Base-by-base conservation (phyloP, 2,329 filamentous ascomycete genomes). In the Rugonectria rugulosa region DNA sequence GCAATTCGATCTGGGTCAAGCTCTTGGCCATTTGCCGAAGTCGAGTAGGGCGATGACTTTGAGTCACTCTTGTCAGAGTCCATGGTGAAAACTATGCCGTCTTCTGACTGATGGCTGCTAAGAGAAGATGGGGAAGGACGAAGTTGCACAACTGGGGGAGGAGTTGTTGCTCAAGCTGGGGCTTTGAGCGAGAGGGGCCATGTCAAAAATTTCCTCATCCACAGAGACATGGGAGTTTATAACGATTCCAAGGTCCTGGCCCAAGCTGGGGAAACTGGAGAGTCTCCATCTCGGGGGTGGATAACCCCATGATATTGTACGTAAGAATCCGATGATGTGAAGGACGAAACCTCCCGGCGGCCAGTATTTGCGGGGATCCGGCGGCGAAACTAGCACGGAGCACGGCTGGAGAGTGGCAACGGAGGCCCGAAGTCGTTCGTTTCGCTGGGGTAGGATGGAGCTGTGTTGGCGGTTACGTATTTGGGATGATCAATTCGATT, bases 321-420 rank as follows among this genome's bases (percentile, higher is more conserved):
- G 55, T 57, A 57, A 57, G 45, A 54, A 48, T 54, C 55, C 52
- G 55, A 53, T 49, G 43, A 57, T 54, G 44, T 26, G 36, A 49
- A 31, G 11, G n/a, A n/a, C 19, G 19, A 31, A 19, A 31, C 23
- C 37, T 20, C 36, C 46, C 36, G 46, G 26, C 36, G 46, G 36
- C 46, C 46, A 26, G 41, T 15, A n/a, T 29, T 21, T 32, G 11
- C 45, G 24, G 8, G 45, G 34, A 38, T 23, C 17, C 23, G 20
- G 2, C 20, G 15, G 10, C 15, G 23, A 17, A 20, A 17, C 20
- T 24, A 32, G 26, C 23, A 19, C n/a, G 24, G 12, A 23, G 11
- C 17, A 9, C 11, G 9, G 26, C 26, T 32, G 46, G 36, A 24
- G 21, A 24, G 17, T 17, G 36, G 21, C 31, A 23, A 9, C 15